Evolutionary conservation across 192 early-diverging fungal species (phyloP).

Genomic region (Umbelopsis sp.): DNA sequence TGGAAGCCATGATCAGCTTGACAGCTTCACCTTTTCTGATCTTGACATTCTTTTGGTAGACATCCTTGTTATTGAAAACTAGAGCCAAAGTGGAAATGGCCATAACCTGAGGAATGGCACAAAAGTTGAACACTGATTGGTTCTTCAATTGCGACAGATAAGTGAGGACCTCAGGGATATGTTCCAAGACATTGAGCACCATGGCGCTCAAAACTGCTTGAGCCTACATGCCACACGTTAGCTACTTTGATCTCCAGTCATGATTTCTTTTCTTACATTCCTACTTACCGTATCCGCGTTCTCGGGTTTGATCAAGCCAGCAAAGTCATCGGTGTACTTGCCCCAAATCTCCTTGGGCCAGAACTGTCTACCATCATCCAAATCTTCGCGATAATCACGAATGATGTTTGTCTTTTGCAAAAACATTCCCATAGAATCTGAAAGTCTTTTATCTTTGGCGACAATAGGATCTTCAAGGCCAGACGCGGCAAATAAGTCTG

Average conservation of each 20-base stretch:
- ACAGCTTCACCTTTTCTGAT: constrained; percentile 89
- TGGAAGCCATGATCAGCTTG: constrained; percentile 65
- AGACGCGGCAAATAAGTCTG: constrained; percentile 85
- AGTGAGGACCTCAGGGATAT: constrained; percentile 84
- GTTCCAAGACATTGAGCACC: constrained; percentile 81
- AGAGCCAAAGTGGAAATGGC: constrained; percentile 89
- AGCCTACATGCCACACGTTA: constrained; percentile 43
- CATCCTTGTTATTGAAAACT: constrained; percentile 83
- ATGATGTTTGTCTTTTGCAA: constrained; percentile 99
- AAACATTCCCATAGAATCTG: constrained; percentile 97
- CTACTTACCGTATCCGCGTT: constrained; percentile 56
- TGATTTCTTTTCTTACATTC: neutral
- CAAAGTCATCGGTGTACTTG: constrained; percentile 73
- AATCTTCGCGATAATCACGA: constrained; percentile 93
- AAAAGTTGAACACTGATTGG: constrained; percentile 87
- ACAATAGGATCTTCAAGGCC: constrained; percentile 72
- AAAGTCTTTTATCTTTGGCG: constrained; percentile 52
- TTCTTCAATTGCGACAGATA: constrained; percentile 83
- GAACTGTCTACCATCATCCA: constrained; percentile 87
- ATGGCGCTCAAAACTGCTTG: constrained; percentile 87
- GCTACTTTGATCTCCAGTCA: neutral
- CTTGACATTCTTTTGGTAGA: constrained; percentile 86
- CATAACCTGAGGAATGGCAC: constrained; percentile 99
- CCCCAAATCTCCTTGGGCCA: constrained; percentile 97
- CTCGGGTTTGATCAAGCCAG: constrained; percentile 70